A percentile compares a stretch with the other conserved stretches of the same genome.
phyloP scores from a whole-genome alignment of 441 rosid genomes.

The Gossypium schwendimanii region DNA sequence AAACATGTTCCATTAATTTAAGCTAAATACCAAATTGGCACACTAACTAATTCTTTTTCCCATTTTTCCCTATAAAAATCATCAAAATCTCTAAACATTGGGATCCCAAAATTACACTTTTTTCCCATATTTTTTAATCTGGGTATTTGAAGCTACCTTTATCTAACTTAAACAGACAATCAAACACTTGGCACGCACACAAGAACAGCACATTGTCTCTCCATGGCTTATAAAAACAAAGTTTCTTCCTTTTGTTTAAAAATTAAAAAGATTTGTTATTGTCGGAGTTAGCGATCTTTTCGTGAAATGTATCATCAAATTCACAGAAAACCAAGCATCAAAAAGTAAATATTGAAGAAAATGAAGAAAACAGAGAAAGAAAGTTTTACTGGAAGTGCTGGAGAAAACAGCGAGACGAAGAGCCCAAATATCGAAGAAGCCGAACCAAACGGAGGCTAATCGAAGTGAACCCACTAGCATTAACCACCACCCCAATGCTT shows the following conservation, averaged over 20 bases:
- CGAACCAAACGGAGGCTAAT: constrained; percentile 35
- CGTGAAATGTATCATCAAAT: not conserved
- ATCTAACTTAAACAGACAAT: not conserved
- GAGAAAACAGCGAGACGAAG: constrained; percentile 31
- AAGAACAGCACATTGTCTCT: constrained; percentile 3
- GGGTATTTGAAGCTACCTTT: not conserved
- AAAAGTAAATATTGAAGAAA: not conserved
- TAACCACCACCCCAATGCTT: constrained; percentile 34
- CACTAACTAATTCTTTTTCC: not conserved
- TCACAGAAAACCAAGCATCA: not conserved
- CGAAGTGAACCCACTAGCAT: constrained; percentile 31
- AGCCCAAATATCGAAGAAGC: constrained; percentile 33
- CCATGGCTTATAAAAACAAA: constrained; percentile 1
- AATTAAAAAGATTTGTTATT: not conserved
- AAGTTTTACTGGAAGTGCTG: constrained; percentile 14
- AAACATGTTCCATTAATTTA: not conserved
- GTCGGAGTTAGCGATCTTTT: not conserved
- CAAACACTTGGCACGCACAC: constrained; percentile 8
- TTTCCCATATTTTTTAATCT: not conserved
- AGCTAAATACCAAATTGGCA: not conserved
- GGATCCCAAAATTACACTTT: constrained; percentile 6
- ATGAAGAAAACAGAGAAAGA: not conserved
- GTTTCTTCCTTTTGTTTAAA: not conserved
- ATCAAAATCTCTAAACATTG: not conserved
- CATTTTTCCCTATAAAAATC: not conserved